Percentiles rank a stretch among this genome's conserved stretches.
Evolutionary conservation across 2,329 filamentous ascomycete genomes (phyloP).

Genomic region (Amesomyces nigricolor): DNA sequence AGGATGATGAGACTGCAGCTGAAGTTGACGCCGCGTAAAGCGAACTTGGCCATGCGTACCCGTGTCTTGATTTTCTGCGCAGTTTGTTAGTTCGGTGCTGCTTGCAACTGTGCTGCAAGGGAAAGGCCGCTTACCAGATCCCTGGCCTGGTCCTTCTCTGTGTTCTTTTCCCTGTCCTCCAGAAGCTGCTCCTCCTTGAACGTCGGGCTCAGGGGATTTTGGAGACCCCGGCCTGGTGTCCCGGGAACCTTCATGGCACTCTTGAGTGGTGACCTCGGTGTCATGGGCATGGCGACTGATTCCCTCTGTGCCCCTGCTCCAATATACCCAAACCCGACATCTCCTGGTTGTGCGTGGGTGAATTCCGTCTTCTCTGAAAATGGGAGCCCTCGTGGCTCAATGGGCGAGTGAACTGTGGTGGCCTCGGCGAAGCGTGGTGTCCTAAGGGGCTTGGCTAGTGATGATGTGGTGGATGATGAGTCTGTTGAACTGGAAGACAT

Average conservation of each 20-base stretch:
- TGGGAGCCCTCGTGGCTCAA: conserved; percentile 50
- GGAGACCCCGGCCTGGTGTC: conserved; percentile 65
- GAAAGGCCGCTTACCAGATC: conserved; percentile 68
- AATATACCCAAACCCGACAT: conserved; percentile 92
- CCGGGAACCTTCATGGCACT: conserved; percentile 86
- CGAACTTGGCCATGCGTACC: conserved; percentile 88
- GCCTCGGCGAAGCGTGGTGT: conserved; percentile 77
- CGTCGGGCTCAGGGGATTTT: conserved; percentile 81
- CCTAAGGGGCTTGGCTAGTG: conserved; percentile 58
- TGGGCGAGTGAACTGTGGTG: conserved; percentile 70
- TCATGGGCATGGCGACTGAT: conserved; percentile 56
- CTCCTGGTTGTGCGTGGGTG: conserved; percentile 66
- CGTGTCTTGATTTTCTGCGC: conserved; percentile 82
- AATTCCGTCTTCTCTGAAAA: conserved; percentile 54
- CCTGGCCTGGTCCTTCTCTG: conserved; percentile 80
- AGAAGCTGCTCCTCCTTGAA: conserved; percentile 82
- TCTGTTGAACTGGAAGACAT: conserved; percentile 31
- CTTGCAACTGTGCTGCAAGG: not conserved
- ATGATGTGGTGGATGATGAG: conserved; percentile 49
- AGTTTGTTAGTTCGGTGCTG: conserved; percentile 26
- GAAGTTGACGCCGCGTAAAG: conserved; percentile 94
- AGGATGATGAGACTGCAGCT: conserved; percentile 94
- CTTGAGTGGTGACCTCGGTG: conserved; percentile 75
- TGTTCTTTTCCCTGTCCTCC: conserved; percentile 74
- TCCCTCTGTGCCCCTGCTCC: conserved; percentile 51